Base-by-base conservation (phyloP, 192 early-diverging fungal species). In the Backusella tarrabulga region DNA sequence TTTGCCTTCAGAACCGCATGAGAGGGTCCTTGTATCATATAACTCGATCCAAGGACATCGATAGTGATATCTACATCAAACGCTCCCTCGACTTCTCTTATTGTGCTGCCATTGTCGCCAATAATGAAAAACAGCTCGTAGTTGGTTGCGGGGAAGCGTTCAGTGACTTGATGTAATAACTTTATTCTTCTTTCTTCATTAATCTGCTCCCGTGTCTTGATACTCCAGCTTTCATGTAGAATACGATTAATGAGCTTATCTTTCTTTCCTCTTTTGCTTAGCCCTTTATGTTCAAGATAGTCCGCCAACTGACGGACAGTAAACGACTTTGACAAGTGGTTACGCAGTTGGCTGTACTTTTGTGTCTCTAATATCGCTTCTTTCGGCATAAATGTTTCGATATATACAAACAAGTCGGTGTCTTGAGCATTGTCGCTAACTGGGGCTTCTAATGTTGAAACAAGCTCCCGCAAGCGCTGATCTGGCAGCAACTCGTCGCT, bases 101-200 rank as follows among this genome's bases (percentile, higher is more conserved):
- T 63, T 11, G 60, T 75, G 8, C 38, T 42, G 12, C 66, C 74
- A 68, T 75, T 75, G 1, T 75, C 63, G 17, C 66, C 66, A 50
- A 75, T 75, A 34, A 75, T 67, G 11, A 75, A 75, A 26, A 75
- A 75, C 29, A 75, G 44, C 17, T 75, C 63, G 4, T 75, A 26
- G 8, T 40, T 36, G 19, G 66, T 44, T 32, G 74, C 66, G 14
- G 74, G 63, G 8, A 75, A 56, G n/a, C 35, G 34, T 17, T 74
- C n/a, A 17, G 23, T 74, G 9, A 74, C 56, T 29, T 34, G 11
- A 66, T 32, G 14, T 7, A 23, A 6, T 7, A 40, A 4, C 4
- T 2, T 56, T 3, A 1, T 34, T 75, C 40, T 75, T 34, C 26
- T 38, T 42, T 67, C 40, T 34, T 75, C 38, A 4, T 52, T 44